Base-by-base conservation (phyloP, 2,329 filamentous ascomycete genomes). In the Venturia pyrina region DNA sequence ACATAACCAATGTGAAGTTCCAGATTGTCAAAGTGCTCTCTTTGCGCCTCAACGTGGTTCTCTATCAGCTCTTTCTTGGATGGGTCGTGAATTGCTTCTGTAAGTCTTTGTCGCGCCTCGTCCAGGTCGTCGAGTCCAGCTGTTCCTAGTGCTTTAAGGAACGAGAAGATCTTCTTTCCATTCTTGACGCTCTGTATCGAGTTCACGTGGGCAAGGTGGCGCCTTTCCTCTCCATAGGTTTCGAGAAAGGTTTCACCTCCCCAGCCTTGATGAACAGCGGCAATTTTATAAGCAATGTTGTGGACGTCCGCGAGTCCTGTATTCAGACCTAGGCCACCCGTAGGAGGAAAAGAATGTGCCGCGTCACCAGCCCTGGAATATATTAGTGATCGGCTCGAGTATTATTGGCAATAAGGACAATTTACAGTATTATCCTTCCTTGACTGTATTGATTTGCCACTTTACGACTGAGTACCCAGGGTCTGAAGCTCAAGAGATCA, bases 1-100 rank as follows among this genome's bases (percentile, higher is more conserved):
- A 79, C 72, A 64, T 79, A 80, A 1, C 78, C 78, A 63, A 80
- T 78, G 62, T 80, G 78, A 7, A 80, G 71, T 44, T 75, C 76
- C 7, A 79, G 73, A 61, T 79, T 78, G 64, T 79, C 76, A 63
- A 80, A 79, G 66, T 80, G 78, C 41, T 79, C 76, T 37, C 74
- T 67, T 67, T 80, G 76, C 0, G 70, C 71, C 63, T 78, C 73
- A 10, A 79, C 73, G 6, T 72, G 72, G 19, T 70, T 62, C 7
- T 70, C 68, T n/a, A 78, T 74, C 67, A 73, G 66, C 1, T 69
- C 65, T 34, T 72, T 68, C 64, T 74, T 74, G n/a, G 65, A 65
- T 0, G 73, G 70, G 37, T 77, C 71, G 4, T 71, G 68, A 24
- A 76, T 71, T 2, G 72, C 71, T 13, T 68, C 66, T 24, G 71